phyloP scores from a whole-genome alignment of 2,329 filamentous ascomycete species.

The Talaromyces sp. region DNA sequence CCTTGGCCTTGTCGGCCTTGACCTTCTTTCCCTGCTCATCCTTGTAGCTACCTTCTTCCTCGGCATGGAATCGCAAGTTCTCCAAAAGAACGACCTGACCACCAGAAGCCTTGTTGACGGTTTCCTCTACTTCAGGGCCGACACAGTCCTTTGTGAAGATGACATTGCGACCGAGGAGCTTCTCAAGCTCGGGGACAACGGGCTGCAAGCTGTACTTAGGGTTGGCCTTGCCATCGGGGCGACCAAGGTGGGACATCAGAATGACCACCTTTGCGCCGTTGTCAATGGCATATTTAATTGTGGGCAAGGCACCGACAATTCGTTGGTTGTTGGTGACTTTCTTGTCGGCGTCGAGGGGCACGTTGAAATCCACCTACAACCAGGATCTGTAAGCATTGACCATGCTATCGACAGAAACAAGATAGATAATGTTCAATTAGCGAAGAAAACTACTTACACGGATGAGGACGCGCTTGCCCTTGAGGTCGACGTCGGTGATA shows the following conservation, averaged over 20 bases:
- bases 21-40: slow-evolving; percentile 92
- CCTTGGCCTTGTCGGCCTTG: slow-evolving; percentile 92
- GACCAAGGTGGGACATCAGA: slow-evolving; percentile 97
- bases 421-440: slow-evolving; percentile 16
- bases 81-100: slow-evolving; percentile 88
- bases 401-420: neutral
- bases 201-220: slow-evolving; percentile 92
- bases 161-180: slow-evolving; percentile 77
- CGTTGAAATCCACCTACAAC: slow-evolving; percentile 94
- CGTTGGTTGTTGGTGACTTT: slow-evolving; percentile 98
- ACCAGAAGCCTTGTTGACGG: slow-evolving; percentile 73
- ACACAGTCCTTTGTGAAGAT: slow-evolving; percentile 88
- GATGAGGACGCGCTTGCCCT: slow-evolving; percentile 97
- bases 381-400: neutral
- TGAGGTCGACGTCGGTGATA: slow-evolving; percentile 92
- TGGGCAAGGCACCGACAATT: slow-evolving; percentile 90
- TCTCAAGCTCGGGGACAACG: slow-evolving; percentile 85
- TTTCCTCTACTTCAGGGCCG: slow-evolving; percentile 81
- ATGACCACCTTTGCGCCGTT: slow-evolving; percentile 87
- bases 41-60: slow-evolving; percentile 96
- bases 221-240: slow-evolving; percentile 84
- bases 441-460: slow-evolving; percentile 59
- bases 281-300: slow-evolving; percentile 90
- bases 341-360: slow-evolving; percentile 86
- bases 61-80: slow-evolving; percentile 96